Conservation (phyloP, 306 rosid species). For the Sophora flavescens region DNA sequence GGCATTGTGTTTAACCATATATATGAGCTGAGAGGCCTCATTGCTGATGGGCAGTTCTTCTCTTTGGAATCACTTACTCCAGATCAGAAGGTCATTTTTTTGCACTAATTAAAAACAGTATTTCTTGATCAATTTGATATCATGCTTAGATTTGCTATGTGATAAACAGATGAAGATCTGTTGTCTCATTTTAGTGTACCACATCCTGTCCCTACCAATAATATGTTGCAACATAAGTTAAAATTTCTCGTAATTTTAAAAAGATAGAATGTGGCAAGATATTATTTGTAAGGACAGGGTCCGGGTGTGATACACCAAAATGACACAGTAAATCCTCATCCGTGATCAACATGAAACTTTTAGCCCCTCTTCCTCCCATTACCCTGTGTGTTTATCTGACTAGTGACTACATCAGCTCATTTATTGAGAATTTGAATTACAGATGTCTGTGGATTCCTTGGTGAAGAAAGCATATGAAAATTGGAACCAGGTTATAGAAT, state of each 20-base stretch:
- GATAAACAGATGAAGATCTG: too few relatives aligned
- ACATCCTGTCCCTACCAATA: too few relatives aligned
- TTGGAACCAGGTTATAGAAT: conserved; percentile 85
- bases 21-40: conserved; percentile 83
- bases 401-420: conserved; percentile 29
- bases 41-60: conserved; percentile 73
- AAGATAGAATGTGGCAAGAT: too few relatives aligned
- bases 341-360: background rate
- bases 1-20: conserved; percentile 87
- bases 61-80: conserved; percentile 76
- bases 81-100: conserved; percentile 71
- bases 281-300: too few relatives aligned
- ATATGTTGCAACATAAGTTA: too few relatives aligned
- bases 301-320: too few relatives aligned
- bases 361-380: background rate
- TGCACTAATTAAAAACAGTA: background rate
- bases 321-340: too few relatives aligned
- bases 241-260: too few relatives aligned
- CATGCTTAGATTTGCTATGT: conserved; percentile 14
- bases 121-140: conserved; percentile 8
- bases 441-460: conserved; percentile 83
- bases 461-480: conserved; percentile 87
- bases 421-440: conserved; percentile 42
- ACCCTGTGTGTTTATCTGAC: background rate
- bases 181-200: too few relatives aligned